Percentiles rank a stretch among this genome's conserved stretches.
Conservation (phyloP, 805 yeast species). For the Starmerella cellae region DNA sequence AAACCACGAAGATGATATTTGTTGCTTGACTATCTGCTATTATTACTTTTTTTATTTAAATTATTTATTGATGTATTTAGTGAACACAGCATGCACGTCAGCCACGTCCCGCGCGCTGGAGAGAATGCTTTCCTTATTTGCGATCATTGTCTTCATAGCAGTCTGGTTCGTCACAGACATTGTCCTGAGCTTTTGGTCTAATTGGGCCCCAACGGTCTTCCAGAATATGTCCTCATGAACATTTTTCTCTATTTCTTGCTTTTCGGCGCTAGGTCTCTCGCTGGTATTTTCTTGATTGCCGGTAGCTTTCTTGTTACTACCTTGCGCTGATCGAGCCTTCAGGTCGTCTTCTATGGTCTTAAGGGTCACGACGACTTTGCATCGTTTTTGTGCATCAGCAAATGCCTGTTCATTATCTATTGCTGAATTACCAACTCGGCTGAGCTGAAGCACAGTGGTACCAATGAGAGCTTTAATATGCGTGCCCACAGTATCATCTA, state of each 20-base stretch:
- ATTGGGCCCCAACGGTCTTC: constrained; percentile 26
- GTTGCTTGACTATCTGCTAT: too few relatives aligned
- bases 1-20: too few relatives aligned
- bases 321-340: background rate
- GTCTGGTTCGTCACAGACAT: constrained; percentile 20
- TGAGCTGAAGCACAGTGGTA: constrained; percentile 12
- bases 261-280: background rate
- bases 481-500: constrained; percentile 4
- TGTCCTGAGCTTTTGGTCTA: constrained; percentile 26
- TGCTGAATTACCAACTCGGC: constrained; percentile 5
- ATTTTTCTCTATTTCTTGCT: background rate
- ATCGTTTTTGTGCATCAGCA: constrained; percentile 12
- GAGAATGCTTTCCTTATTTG: constrained; percentile 12
- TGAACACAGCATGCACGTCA: constrained; percentile 10
- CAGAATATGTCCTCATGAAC: constrained; percentile 19
- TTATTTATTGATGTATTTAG: constrained; percentile 9
- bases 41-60: too few relatives aligned
- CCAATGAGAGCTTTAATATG: constrained; percentile 7
- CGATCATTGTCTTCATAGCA: constrained; percentile 11
- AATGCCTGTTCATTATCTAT: constrained; percentile 6
- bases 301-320: background rate
- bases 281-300: background rate
- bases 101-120: constrained; percentile 8
- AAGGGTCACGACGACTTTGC: background rate
- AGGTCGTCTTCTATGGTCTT: background rate